Conservation (phyloP, 805 yeast genomes). For the Blastobotrys mokoenaii region DNA sequence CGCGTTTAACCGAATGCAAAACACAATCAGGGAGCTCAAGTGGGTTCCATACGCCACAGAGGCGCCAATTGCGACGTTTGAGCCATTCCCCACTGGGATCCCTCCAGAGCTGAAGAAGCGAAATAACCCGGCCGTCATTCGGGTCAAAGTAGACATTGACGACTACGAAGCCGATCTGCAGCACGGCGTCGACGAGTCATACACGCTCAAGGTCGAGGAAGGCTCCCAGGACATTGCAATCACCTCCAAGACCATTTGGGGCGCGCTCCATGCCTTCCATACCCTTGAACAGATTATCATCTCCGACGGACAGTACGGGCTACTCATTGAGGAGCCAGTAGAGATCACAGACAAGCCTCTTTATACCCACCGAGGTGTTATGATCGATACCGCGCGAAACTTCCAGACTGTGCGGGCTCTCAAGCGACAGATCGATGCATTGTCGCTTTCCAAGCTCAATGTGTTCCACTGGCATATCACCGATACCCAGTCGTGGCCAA, state of each 20-base stretch:
- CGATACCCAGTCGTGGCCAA: slow-evolving; percentile 37
- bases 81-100: slow-evolving; percentile 14
- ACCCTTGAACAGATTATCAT: slow-evolving; percentile 33
- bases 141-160: slow-evolving; percentile 15
- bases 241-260: slow-evolving; percentile 33
- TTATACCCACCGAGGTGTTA: slow-evolving; percentile 33
- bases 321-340: slow-evolving; percentile 30
- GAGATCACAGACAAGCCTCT: slow-evolving; percentile 30
- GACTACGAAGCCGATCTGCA: slow-evolving; percentile 28
- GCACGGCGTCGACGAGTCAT: slow-evolving; percentile 34
- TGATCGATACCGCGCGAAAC: slow-evolving; percentile 35
- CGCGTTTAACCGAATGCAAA: slow-evolving; percentile 25
- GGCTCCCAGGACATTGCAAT: slow-evolving; percentile 20
- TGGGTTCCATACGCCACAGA: slow-evolving; percentile 31
- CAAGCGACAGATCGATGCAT: slow-evolving; percentile 31
- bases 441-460: slow-evolving; percentile 34
- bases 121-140: neutral
- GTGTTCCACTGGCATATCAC: slow-evolving; percentile 35
- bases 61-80: slow-evolving; percentile 21
- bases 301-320: slow-evolving; percentile 18
- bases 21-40: slow-evolving; percentile 20
- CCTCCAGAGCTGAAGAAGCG: neutral
- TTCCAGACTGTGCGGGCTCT: slow-evolving; percentile 25
- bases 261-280: slow-evolving; percentile 34
- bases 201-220: slow-evolving; percentile 21